These are phyloP conservation scores for Tulasnella sp. DNA, from an alignment of 768 basidiomycete genomes.

Conservation along the genomic window DNA sequence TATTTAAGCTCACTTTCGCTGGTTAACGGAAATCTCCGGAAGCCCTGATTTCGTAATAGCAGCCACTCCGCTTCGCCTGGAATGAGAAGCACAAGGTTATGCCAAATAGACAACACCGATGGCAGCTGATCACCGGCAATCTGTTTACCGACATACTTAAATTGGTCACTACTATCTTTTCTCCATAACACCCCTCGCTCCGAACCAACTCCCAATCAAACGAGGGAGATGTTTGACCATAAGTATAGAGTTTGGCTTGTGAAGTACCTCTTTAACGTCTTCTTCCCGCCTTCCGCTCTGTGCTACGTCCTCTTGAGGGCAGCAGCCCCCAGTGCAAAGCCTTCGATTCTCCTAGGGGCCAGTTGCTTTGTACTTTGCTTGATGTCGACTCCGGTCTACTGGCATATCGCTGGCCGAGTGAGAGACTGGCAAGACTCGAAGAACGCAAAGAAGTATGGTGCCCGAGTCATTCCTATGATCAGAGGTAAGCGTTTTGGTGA, in stretches of 20 bases:
- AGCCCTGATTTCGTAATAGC: no score
- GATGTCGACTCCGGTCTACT: neutral
- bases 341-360: neutral
- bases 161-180: no score
- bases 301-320: neutral
- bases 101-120: no score
- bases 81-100: no score
- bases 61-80: no score
- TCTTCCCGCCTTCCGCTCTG: neutral
- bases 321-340: neutral
- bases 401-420: neutral
- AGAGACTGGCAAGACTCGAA: neutral
- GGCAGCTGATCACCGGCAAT: no score
- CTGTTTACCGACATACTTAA: no score
- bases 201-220: no score
- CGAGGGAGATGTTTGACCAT: neutral
- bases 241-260: constrained; percentile 6
- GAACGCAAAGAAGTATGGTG: constrained; percentile 7
- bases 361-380: neutral
- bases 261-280: neutral
- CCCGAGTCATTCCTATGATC: neutral
- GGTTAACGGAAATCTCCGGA: no score
- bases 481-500: constrained; percentile 3
- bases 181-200: no score
- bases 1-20: no score